phyloP scores from a whole-genome alignment of 306 rosid genomes.

The Lotus japonicus region DNA sequence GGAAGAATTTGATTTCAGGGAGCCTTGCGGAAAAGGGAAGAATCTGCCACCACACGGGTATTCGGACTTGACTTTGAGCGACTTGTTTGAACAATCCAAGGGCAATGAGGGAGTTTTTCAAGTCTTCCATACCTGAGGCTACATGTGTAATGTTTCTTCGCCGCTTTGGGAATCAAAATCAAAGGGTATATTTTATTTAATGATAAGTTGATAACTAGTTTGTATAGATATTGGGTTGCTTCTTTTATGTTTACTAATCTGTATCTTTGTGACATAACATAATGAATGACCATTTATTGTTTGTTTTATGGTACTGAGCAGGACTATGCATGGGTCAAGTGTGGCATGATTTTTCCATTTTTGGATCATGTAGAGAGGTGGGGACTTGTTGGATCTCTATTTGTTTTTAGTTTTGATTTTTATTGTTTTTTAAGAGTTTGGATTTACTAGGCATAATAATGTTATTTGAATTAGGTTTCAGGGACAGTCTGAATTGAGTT shows the following conservation, averaged over 20 bases:
- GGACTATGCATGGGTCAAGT: constrained; percentile 97
- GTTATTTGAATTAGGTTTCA: constrained; percentile 59
- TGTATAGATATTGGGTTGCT: neutral
- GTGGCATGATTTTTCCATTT: constrained; percentile 85
- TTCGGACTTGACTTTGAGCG: constrained; percentile 31
- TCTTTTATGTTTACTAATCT: neutral
- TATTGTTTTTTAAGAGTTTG: neutral
- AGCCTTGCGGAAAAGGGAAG: constrained; percentile 23
- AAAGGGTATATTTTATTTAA: constrained; percentile 40
- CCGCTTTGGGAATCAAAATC: constrained; percentile 52
- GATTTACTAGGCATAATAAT: constrained; percentile 25
- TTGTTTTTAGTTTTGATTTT: neutral
- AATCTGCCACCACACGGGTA: constrained; percentile 14
- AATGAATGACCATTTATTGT: constrained; percentile 15
- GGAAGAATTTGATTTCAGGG: neutral
- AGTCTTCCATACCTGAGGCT: constrained; percentile 68
- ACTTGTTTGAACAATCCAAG: no score
- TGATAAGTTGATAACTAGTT: neutral
- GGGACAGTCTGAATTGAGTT: constrained; percentile 61
- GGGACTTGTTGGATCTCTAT: constrained; percentile 14
- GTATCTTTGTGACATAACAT: no score
- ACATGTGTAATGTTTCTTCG: constrained; percentile 88
- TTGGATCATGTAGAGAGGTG: constrained; percentile 76
- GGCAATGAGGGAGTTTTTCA: constrained; percentile 28
- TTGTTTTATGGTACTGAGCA: constrained; percentile 28